These are phyloP conservation scores for Solanum lycopersicoides DNA, from an alignment of 257 asterid genomes.

Conservation along the genomic window DNA sequence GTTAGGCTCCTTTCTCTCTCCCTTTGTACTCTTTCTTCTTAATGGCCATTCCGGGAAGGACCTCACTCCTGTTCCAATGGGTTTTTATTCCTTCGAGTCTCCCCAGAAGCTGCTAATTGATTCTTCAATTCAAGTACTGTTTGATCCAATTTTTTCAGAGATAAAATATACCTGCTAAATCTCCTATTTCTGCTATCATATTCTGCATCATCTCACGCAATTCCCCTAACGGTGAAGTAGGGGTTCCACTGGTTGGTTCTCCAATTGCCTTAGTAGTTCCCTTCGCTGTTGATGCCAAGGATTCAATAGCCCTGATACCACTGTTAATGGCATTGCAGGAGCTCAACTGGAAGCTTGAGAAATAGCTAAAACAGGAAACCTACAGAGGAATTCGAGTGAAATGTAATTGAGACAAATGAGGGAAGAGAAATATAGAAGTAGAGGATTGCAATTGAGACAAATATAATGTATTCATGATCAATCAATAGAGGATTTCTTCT, in stretches of 20 bases:
- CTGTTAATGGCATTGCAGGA: neutral
- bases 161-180: neutral
- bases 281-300: neutral
- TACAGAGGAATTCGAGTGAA: neutral
- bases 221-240: neutral
- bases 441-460: neutral
- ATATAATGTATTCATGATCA: neutral
- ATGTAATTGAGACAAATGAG: neutral
- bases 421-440: neutral
- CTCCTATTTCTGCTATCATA: neutral
- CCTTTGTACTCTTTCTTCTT: neutral
- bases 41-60: neutral
- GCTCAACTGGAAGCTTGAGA: neutral
- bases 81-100: neutral
- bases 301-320: neutral
- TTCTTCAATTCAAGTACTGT: neutral
- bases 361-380: neutral
- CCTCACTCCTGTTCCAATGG: neutral
- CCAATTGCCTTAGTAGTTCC: neutral
- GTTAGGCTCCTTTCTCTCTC: neutral
- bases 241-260: neutral
- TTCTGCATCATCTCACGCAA: neutral
- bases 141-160: neutral
- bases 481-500: neutral
- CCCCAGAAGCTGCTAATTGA: neutral